These are phyloP conservation scores for Groenewaldozyma auringiensis DNA, from an alignment of 1,139 yeast species.

Conservation along the genomic window DNA sequence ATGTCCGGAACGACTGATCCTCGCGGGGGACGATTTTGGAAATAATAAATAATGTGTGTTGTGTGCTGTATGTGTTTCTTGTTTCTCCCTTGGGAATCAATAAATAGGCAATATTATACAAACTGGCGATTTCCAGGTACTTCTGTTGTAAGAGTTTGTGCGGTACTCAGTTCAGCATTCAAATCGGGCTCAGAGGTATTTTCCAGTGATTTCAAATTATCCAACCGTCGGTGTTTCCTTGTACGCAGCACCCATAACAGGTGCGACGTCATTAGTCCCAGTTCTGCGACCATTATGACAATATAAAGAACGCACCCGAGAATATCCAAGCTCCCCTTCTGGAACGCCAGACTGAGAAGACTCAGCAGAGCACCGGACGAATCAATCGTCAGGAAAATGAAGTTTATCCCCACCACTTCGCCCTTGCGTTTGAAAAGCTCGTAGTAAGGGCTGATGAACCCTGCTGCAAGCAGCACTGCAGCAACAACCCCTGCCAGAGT, in stretches of 20 bases:
- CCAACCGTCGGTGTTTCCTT: constrained; percentile 22
- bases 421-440: constrained; percentile 76
- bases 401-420: constrained; percentile 80
- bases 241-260: constrained; percentile 60
- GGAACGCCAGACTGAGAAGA: constrained; percentile 42
- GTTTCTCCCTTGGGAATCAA: too few species aligned
- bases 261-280: constrained; percentile 70
- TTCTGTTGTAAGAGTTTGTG: too few species aligned
- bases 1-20: too few species aligned
- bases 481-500: constrained; percentile 74
- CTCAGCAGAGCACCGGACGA: constrained; percentile 75
- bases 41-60: too few species aligned
- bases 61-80: too few species aligned
- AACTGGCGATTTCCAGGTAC: too few species aligned
- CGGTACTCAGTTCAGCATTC: too few species aligned
- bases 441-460: constrained; percentile 81
- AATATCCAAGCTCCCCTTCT: constrained; percentile 45
- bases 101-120: too few species aligned
- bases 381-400: constrained; percentile 71
- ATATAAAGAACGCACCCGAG: constrained; percentile 73
- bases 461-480: constrained; percentile 63
- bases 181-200: too few species aligned
- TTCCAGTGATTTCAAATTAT: neutral
- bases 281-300: constrained; percentile 62
- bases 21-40: too few species aligned